Percentiles rank a stretch among this genome's conserved stretches.
Conservation (phyloP, 305 asterid species). For the Andrographis paniculata region DNA sequence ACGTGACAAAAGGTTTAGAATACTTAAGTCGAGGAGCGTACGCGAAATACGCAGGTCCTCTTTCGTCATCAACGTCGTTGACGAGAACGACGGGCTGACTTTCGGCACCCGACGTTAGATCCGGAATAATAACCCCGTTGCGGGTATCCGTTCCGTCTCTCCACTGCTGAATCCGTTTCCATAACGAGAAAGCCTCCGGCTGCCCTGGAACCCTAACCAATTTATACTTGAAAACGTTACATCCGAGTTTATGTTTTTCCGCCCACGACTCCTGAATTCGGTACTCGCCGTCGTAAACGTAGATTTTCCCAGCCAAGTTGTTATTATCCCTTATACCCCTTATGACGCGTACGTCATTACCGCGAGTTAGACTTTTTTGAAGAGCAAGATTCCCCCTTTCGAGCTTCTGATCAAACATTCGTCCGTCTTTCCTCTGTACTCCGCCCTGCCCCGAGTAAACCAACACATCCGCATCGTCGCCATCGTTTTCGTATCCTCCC, state of each 20-base stretch:
- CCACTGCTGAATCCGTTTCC: slow-evolving; percentile 68
- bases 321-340: slow-evolving; percentile 46
- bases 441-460: slow-evolving; percentile 72
- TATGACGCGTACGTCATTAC: slow-evolving; percentile 57
- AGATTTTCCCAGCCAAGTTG: slow-evolving; percentile 34
- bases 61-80: slow-evolving; percentile 58
- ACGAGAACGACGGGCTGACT: slow-evolving; percentile 53
- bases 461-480: slow-evolving; percentile 43
- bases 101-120: slow-evolving; percentile 57
- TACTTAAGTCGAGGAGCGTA: slow-evolving; percentile 43
- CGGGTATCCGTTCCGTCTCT: slow-evolving; percentile 44
- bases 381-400: slow-evolving; percentile 75
- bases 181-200: slow-evolving; percentile 48
- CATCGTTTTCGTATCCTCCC: slow-evolving; percentile 67
- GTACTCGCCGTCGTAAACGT: slow-evolving; percentile 61
- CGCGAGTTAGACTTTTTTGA: slow-evolving; percentile 55
- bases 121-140: slow-evolving; percentile 50
- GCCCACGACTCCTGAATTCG: slow-evolving; percentile 56
- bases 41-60: slow-evolving; percentile 63
- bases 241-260: slow-evolving; percentile 42
- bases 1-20: slow-evolving; percentile 30
- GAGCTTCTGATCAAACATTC: slow-evolving; percentile 62
- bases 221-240: slow-evolving; percentile 53
- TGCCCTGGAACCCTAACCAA: slow-evolving; percentile 54
- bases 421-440: slow-evolving; percentile 50